Evolutionary conservation across 129 eudicot genomes (phyloP).

Genomic region (Artemisia tridentata): DNA sequence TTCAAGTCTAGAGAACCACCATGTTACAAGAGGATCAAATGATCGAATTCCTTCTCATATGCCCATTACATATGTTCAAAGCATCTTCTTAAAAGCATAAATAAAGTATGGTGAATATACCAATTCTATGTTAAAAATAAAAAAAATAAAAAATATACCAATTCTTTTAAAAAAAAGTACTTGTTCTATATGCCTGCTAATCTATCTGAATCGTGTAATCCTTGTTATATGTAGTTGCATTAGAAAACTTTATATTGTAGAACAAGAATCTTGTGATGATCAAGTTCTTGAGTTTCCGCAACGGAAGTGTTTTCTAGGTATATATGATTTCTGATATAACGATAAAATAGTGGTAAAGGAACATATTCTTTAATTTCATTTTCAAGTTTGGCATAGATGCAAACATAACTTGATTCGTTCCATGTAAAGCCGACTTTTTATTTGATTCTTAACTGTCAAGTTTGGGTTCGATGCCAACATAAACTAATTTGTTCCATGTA

Average conservation of each 20-base stretch:
- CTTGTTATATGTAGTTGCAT: no score
- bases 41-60: background rate
- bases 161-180: background rate
- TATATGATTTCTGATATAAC: background rate
- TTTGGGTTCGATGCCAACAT: constrained; percentile 13
- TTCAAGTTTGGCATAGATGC: constrained; percentile 12
- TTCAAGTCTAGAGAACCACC: constrained; percentile 2
- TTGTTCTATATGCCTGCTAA: constrained; percentile 9
- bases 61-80: constrained; percentile 11
- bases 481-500: background rate
- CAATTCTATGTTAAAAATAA: background rate
- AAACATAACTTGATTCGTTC: background rate
- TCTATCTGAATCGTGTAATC: constrained; percentile 1
- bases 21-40: background rate
- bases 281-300: constrained; percentile 8
- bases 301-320: background rate
- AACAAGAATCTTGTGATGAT: constrained; percentile 10
- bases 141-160: background rate
- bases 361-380: background rate
- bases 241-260: background rate
- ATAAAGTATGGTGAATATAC: constrained; percentile 21
- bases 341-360: constrained; percentile 1
- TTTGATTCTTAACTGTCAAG: background rate
- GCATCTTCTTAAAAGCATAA: constrained; percentile 16
- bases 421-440: background rate